Percentiles rank a stretch among this genome's conserved stretches.
Conservation (phyloP, 257 asterid genomes). For the Plantago elongata region DNA sequence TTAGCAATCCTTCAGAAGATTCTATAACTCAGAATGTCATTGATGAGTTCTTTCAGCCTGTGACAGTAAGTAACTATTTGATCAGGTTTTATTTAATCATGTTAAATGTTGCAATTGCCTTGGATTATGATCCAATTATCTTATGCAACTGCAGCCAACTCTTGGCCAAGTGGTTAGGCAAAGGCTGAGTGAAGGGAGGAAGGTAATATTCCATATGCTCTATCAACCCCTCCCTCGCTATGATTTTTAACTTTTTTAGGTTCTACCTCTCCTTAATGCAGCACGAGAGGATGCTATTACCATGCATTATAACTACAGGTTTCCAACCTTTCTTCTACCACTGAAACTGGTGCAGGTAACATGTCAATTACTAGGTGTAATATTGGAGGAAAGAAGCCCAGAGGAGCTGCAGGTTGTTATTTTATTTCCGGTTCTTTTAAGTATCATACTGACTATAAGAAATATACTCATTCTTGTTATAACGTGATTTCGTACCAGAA, state of each 20-base stretch:
- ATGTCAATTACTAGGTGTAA: conserved; percentile 73
- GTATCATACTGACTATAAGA: conserved; percentile 6
- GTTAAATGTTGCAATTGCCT: conserved; percentile 8
- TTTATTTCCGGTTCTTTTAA: conserved; percentile 10
- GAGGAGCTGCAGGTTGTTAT: conserved; percentile 81
- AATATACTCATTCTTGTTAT: conserved; percentile 19
- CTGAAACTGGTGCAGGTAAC: conserved; percentile 53
- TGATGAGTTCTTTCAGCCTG: conserved; percentile 81
- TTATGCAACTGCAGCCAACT: conserved; percentile 59
- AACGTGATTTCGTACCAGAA: conserved; percentile 41
- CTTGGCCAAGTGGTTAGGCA: conserved; percentile 77
- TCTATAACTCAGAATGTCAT: conserved; percentile 59
- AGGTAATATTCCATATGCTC: conserved; percentile 45
- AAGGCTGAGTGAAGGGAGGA: conserved; percentile 84
- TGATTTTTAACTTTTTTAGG: neutral
- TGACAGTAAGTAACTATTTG: conserved; percentile 41
- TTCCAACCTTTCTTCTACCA: conserved; percentile 5
- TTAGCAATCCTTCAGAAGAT: conserved; percentile 47
- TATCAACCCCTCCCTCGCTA: conserved; percentile 11
- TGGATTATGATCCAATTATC: conserved; percentile 3
- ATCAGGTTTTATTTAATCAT: neutral
- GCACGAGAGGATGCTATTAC: neutral
- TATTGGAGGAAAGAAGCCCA: conserved; percentile 76
- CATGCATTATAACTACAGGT: neutral
- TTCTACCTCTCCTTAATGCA: conserved; percentile 1